Evolutionary conservation across 495 filamentous ascomycete species (phyloP).

Genomic region (Aspergillus biplanus): DNA sequence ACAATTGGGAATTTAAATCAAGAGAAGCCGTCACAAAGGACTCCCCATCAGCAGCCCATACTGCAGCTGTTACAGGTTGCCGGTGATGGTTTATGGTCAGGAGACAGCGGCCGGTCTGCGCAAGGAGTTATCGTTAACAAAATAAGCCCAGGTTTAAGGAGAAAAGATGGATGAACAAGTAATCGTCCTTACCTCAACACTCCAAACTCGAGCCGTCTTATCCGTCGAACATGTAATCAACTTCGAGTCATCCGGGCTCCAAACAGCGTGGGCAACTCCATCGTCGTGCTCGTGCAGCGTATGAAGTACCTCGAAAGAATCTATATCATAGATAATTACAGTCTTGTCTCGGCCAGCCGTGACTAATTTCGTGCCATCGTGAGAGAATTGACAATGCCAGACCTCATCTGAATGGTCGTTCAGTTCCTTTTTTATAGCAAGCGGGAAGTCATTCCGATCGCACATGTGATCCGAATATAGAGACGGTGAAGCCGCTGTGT

Average conservation of each 20-base stretch:
- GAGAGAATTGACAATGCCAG: slow-evolving; percentile 88
- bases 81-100: slow-evolving; percentile 67
- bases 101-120: slow-evolving; percentile 71
- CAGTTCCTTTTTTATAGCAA: slow-evolving; percentile 67
- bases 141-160: neutral
- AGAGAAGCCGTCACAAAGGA: slow-evolving; percentile 82
- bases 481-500: slow-evolving; percentile 74
- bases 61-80: slow-evolving; percentile 82
- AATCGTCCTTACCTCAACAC: slow-evolving; percentile 63
- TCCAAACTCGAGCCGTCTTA: slow-evolving; percentile 76
- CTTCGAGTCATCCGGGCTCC: slow-evolving; percentile 89
- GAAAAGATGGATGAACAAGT: slow-evolving; percentile 6
- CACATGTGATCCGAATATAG: slow-evolving; percentile 90
- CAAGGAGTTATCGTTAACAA: slow-evolving; percentile 12
- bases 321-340: slow-evolving; percentile 83
- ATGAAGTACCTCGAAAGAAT: slow-evolving; percentile 66
- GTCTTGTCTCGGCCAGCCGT: slow-evolving; percentile 75
- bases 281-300: slow-evolving; percentile 64
- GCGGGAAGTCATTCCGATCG: slow-evolving; percentile 77
- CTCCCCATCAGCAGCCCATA: slow-evolving; percentile 80
- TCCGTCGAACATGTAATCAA: slow-evolving; percentile 82
- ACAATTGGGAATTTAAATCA: slow-evolving; percentile 66
- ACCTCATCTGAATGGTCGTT: slow-evolving; percentile 80
- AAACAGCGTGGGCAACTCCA: slow-evolving; percentile 75
- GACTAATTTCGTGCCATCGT: slow-evolving; percentile 83